Percentiles rank a stretch among this genome's conserved stretches.
Conservation (phyloP, 768 basidiomycete species). For the Mycena amicta region DNA sequence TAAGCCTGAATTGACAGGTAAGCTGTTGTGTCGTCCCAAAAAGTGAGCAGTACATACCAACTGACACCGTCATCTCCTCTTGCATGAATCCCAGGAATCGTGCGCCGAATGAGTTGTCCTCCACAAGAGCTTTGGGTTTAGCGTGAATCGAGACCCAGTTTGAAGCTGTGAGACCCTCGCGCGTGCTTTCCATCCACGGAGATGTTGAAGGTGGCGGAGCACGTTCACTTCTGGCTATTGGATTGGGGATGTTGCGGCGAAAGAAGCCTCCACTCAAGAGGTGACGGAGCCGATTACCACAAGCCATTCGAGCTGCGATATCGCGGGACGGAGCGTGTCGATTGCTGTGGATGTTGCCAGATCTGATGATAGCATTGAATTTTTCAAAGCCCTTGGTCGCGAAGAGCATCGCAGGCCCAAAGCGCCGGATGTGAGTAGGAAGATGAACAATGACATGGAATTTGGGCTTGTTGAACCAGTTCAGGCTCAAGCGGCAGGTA, state of each 20-base stretch:
- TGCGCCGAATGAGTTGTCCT: too few species aligned
- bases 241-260: background rate
- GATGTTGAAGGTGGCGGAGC: too few species aligned
- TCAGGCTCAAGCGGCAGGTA: constrained; percentile 30
- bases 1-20: too few species aligned
- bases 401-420: constrained; percentile 47
- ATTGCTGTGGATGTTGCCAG: constrained; percentile 31
- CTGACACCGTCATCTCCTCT: too few species aligned
- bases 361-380: constrained; percentile 35
- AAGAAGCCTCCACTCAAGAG: constrained; percentile 23
- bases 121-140: too few species aligned
- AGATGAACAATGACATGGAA: constrained; percentile 46
- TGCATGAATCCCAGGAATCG: too few species aligned
- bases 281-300: constrained; percentile 23
- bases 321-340: constrained; percentile 32
- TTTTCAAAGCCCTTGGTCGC: constrained; percentile 47
- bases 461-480: constrained; percentile 47
- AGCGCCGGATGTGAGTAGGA: constrained; percentile 36
- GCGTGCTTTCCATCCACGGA: too few species aligned
- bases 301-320: constrained; percentile 22
- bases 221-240: too few species aligned
- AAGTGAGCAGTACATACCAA: too few species aligned
- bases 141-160: too few species aligned
- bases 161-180: too few species aligned
- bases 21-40: too few species aligned